Evolutionary conservation across 2,329 filamentous ascomycete species (phyloP).

Genomic region (Remersonia thermophila): DNA sequence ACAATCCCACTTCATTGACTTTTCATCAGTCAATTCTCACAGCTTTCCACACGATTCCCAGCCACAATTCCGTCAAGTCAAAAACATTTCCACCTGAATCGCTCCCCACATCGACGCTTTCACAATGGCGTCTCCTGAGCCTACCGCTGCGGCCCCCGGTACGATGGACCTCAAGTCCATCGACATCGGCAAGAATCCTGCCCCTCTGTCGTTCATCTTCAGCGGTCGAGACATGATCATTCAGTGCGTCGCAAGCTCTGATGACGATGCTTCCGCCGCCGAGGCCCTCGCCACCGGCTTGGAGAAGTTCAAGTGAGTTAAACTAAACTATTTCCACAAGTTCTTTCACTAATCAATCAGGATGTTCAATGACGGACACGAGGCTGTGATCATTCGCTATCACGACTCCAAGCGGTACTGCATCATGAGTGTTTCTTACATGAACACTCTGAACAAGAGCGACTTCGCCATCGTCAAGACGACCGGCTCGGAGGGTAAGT

Average conservation of each 20-base stretch:
- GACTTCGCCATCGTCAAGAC: slow-evolving; percentile 1
- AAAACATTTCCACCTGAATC: too few relatives aligned
- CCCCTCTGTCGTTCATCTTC: slow-evolving; percentile 8
- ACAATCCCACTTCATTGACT: too few relatives aligned
- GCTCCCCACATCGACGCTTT: too few relatives aligned
- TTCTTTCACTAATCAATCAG: neutral
- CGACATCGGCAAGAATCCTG: too few relatives aligned
- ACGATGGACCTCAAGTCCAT: too few relatives aligned
- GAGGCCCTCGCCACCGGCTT: too few relatives aligned
- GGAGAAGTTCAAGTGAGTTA: neutral
- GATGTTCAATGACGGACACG: slow-evolving; percentile 6
- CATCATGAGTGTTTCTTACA: slow-evolving; percentile 2
- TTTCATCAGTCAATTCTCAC: too few relatives aligned
- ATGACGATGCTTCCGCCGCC: too few relatives aligned
- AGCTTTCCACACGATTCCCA: too few relatives aligned
- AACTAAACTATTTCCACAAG: neutral
- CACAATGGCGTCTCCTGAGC: too few relatives aligned
- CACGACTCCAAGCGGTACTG: slow-evolving; percentile 3
- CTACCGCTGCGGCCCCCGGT: too few relatives aligned
- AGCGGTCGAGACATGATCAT: slow-evolving; percentile 7
- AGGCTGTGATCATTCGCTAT: slow-evolving; percentile 4
- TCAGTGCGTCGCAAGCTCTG: slow-evolving; percentile 4
- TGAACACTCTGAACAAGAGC: slow-evolving; percentile 1
- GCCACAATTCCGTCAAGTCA: too few relatives aligned
- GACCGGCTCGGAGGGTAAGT: slow-evolving; percentile 5